phyloP scores from a whole-genome alignment of 768 basidiomycete species.

The Candolleomyces eurysporus region DNA sequence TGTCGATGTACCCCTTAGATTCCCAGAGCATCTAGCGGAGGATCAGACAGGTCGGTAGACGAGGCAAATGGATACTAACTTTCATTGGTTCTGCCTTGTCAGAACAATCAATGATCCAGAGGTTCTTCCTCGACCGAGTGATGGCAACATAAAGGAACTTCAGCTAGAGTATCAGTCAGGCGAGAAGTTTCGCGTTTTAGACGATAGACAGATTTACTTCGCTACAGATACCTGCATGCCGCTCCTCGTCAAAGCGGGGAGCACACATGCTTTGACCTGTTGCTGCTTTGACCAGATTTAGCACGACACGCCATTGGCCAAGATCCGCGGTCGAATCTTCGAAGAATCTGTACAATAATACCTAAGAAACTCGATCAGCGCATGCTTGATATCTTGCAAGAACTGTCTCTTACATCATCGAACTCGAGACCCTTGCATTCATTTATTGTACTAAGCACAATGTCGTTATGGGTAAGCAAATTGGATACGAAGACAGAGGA shows the following conservation, averaged over 20 bases:
- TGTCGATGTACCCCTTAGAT: too few relatives aligned
- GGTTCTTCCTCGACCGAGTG: too few relatives aligned
- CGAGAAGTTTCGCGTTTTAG: too few relatives aligned
- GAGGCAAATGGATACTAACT: too few relatives aligned
- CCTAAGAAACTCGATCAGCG: slow-evolving; percentile 33
- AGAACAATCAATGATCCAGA: too few relatives aligned
- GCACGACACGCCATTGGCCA: slow-evolving; percentile 59
- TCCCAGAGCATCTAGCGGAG: too few relatives aligned
- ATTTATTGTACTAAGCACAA: slow-evolving; percentile 43
- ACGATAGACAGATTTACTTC: too few relatives aligned
- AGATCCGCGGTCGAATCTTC: slow-evolving; percentile 52
- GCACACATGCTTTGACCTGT: slow-evolving; percentile 15
- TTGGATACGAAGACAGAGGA: neutral
- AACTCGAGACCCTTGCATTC: slow-evolving; percentile 70
- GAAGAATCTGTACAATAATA: slow-evolving; percentile 74
- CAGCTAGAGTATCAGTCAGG: too few relatives aligned
- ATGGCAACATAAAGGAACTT: too few relatives aligned
- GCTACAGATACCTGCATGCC: slow-evolving; percentile 48
- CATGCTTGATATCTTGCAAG: neutral
- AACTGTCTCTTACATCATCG: slow-evolving; percentile 43
- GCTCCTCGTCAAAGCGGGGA: slow-evolving; percentile 49
- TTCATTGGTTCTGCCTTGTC: too few relatives aligned
- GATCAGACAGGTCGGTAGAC: too few relatives aligned
- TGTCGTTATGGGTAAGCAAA: neutral
- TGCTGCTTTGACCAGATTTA: slow-evolving; percentile 35